phyloP scores from a whole-genome alignment of 2,329 filamentous ascomycete species.

The Elsinoe necatrix region DNA sequence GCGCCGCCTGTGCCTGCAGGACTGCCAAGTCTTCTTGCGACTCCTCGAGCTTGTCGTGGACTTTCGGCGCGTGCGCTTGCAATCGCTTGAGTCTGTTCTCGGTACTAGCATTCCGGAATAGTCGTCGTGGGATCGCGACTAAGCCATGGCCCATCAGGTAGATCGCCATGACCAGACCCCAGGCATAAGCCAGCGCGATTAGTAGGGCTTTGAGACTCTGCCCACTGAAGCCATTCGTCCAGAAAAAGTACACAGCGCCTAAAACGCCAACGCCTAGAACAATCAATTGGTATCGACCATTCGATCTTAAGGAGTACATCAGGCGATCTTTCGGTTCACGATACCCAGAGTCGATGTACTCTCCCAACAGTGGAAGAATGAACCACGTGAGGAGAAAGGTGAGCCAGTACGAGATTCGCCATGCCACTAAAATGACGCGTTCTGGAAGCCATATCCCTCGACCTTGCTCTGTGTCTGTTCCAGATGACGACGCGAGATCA shows the following conservation, averaged over 20 bases:
- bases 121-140: slow-evolving; percentile 74
- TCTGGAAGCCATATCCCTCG: slow-evolving; percentile 83
- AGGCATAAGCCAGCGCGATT: slow-evolving; percentile 92
- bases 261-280: slow-evolving; percentile 61
- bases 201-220: slow-evolving; percentile 68
- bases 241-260: slow-evolving; percentile 74
- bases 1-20: slow-evolving; percentile 69
- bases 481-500: slow-evolving; percentile 80
- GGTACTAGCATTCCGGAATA: slow-evolving; percentile 73
- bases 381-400: slow-evolving; percentile 94
- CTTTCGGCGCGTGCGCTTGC: slow-evolving; percentile 67
- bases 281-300: slow-evolving; percentile 80
- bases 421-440: slow-evolving; percentile 70
- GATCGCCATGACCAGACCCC: slow-evolving; percentile 83
- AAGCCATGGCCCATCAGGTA: slow-evolving; percentile 97
- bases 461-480: slow-evolving; percentile 56
- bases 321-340: slow-evolving; percentile 74
- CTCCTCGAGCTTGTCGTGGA: slow-evolving; percentile 83
- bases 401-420: slow-evolving; percentile 95
- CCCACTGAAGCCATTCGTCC: slow-evolving; percentile 58
- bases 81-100: slow-evolving; percentile 64
- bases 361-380: slow-evolving; percentile 83
- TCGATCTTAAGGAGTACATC: slow-evolving; percentile 75
- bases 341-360: slow-evolving; percentile 91
- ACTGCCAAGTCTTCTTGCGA: slow-evolving; percentile 70